Base-by-base conservation (phyloP, 441 rosid genomes). In the Melastoma candidum region DNA sequence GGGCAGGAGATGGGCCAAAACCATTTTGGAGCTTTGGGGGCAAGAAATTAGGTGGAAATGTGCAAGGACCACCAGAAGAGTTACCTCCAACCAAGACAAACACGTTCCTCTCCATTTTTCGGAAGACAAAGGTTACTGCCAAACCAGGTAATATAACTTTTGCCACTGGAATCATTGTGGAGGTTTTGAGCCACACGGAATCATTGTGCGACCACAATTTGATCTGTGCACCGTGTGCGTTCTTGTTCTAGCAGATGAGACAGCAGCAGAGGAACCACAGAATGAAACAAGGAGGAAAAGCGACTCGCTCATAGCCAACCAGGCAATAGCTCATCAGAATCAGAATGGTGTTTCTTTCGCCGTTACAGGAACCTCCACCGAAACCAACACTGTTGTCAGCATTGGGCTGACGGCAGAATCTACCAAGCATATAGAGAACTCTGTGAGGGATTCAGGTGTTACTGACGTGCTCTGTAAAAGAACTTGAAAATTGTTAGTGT, bases 321-420 rank as follows among this genome's bases (percentile, higher is more conserved):
- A 62, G 60, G 25, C 46, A 27, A 7, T 7, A 44, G 43, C 43
- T 59, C 24, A 51, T 54, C 62, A 12, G 44, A 46, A 60, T 63
- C 62, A 12, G 44, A 46, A 60, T 63, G 65, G 53, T 59, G 56
- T 63, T 54, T 46, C 53, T 47, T 44, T 52, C 48, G 36, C 63
- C n/a, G 56, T 13, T 5, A 25, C 2, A 53, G 45, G 56, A 36
- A 9, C 44, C 55, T 12, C 14, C 29, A 7, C 5, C 2, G 22
- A 17, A 29, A 29, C 36, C 36, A 29, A 29, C 36, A 29, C 1
- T 29, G 7, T 29, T 3, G 3, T 29, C 36, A 6, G 5, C 36
- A 29, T 6, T 29, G 36, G 36, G 7, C 36, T 29, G 36, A 29
- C 7, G 7, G 7, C 36, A 29, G 36, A 3, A 3, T 29, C 36